A percentile compares a stretch with the other conserved stretches of the same genome.
Conservation (phyloP, 208 protist genomes). For the Trypanosoma brucei region DNA sequence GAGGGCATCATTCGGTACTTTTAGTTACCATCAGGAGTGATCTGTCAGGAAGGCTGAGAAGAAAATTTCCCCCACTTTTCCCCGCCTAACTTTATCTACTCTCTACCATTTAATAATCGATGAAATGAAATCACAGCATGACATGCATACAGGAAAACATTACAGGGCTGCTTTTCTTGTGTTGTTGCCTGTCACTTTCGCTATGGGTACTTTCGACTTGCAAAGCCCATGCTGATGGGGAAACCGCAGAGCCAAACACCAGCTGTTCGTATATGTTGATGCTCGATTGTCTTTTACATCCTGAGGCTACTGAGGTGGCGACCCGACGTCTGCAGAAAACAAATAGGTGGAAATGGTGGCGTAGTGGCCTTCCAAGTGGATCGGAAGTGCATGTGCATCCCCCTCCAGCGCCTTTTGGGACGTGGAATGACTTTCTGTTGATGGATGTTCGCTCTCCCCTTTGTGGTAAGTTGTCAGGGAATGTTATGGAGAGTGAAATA, state of each 20-base stretch:
- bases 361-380: neutral
- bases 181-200: too few species aligned
- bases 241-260: neutral
- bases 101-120: too few species aligned
- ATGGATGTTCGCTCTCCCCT: neutral
- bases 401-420: neutral
- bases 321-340: neutral
- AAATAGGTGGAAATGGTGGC: neutral
- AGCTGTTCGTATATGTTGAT: conserved; percentile 14
- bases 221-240: neutral
- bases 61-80: too few species aligned
- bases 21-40: too few species aligned
- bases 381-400: neutral
- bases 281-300: conserved; percentile 10
- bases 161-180: too few species aligned
- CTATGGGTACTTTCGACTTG: too few species aligned
- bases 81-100: too few species aligned
- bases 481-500: neutral
- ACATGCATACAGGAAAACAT: too few species aligned
- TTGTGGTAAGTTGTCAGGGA: neutral
- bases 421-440: conserved; percentile 20
- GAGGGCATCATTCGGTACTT: too few species aligned
- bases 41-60: too few species aligned
- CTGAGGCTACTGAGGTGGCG: neutral
- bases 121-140: too few species aligned